These are phyloP conservation scores for Sphagnum contortum DNA, from an alignment of 225 moss, liverwort and hornwort genomes.

Conservation along the genomic window DNA sequence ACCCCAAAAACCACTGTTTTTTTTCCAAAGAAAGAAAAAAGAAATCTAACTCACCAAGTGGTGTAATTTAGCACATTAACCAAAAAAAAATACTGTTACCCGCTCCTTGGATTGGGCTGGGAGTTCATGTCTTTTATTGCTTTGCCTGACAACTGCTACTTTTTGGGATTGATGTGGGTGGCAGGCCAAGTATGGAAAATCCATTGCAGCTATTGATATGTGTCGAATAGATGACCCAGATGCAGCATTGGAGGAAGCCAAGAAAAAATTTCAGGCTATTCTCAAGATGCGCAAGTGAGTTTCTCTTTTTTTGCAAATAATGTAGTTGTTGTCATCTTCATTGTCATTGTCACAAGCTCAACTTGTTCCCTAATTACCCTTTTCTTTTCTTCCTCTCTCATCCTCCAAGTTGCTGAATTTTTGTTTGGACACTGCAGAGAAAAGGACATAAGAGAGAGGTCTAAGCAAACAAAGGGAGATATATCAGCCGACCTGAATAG, in stretches of 20 bases:
- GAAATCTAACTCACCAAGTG: no score
- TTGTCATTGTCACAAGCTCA: background rate
- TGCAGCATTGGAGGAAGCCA: constrained; percentile 72
- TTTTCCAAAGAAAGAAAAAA: no score
- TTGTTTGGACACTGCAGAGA: constrained; percentile 44
- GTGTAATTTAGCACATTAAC: no score
- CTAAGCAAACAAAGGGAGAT: constrained; percentile 67
- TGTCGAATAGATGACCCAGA: constrained; percentile 66
- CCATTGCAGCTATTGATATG: constrained; percentile 75
- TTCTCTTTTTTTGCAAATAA: background rate
- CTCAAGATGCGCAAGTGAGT: constrained; percentile 89
- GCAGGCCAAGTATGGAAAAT: constrained; percentile 68
- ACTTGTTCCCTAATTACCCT: background rate
- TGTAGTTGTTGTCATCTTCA: background rate
- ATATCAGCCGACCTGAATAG: constrained; percentile 53
- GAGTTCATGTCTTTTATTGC: no score
- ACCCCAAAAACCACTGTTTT: no score
- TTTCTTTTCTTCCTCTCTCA: background rate
- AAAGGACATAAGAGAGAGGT: constrained; percentile 89
- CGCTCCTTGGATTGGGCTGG: no score
- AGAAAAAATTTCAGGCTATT: constrained; percentile 86
- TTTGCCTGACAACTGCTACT: no score
- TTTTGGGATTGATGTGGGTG: no score
- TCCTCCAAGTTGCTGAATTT: constrained; percentile 1
- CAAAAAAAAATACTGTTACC: no score